Evolutionary conservation across 78 protist genomes (phyloP).

Genomic region (Paulinella micropora): DNA sequence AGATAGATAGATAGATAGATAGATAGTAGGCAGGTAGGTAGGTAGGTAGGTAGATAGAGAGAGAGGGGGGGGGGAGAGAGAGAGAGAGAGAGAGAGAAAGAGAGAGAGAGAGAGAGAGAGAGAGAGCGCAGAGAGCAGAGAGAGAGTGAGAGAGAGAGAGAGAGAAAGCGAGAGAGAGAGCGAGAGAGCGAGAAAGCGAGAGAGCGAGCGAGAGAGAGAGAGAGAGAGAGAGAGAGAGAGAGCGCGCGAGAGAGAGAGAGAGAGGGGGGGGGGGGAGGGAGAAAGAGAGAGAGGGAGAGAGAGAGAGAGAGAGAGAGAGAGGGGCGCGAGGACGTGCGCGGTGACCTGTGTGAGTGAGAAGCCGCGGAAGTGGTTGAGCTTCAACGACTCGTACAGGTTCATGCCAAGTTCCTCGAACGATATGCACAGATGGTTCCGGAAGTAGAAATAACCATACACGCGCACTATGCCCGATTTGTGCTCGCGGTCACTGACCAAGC

Average conservation of each 20-base stretch:
- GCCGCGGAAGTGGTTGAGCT: conserved; percentile 53
- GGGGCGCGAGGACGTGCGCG: not conserved
- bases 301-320: not conserved
- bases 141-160: not conserved
- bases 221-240: too few relatives aligned
- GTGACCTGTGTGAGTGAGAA: not conserved
- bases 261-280: not conserved
- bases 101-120: not conserved
- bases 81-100: not conserved
- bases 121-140: too few relatives aligned
- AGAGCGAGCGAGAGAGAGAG: too few relatives aligned
- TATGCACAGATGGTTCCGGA: conserved; percentile 71
- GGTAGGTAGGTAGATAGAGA: too few relatives aligned
- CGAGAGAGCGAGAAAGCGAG: too few relatives aligned
- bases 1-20: too few relatives aligned
- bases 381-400: conserved; percentile 64
- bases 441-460: conserved; percentile 19
- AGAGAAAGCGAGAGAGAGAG: too few relatives aligned
- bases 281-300: not conserved
- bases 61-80: not conserved
- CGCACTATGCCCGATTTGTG: conserved; percentile 18
- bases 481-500: conserved; percentile 1
- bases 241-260: too few relatives aligned
- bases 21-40: too few relatives aligned
- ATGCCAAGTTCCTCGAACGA: conserved; percentile 52